Percentiles rank a stretch among this genome's conserved stretches.
Conservation (phyloP, 2,329 filamentous ascomycete genomes). For the Cylindrodendrum hubeiense region DNA sequence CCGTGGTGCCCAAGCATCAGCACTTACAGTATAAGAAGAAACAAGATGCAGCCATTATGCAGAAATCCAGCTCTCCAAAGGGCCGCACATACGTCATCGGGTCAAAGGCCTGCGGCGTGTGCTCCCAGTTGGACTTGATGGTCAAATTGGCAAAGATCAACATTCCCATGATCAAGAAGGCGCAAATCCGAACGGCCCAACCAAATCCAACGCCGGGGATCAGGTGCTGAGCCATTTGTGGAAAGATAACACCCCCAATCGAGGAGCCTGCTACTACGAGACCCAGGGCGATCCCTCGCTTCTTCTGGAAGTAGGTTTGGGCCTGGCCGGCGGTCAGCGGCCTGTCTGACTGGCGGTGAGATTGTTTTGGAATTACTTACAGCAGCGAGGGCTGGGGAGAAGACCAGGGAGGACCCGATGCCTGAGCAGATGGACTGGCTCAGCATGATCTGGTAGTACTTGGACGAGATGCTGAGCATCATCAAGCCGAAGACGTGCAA, state of each 20-base stretch:
- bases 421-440: conserved; percentile 34
- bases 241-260: conserved; percentile 65
- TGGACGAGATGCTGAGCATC: conserved; percentile 62
- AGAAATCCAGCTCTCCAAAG: conserved; percentile 26
- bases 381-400: conserved; percentile 29
- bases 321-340: conserved; percentile 20
- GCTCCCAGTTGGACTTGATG: conserved; percentile 31
- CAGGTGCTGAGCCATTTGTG: conserved; percentile 40
- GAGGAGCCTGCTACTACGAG: conserved; percentile 68
- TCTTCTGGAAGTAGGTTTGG: conserved; percentile 46
- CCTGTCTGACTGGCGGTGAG: background rate
- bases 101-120: conserved; percentile 22
- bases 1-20: background rate
- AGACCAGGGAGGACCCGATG: conserved; percentile 31
- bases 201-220: conserved; percentile 38
- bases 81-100: conserved; percentile 26
- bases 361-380: conserved; percentile 17
- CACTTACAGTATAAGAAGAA: conserved; percentile 36
- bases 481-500: conserved; percentile 69
- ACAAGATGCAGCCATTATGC: conserved; percentile 26
- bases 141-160: conserved; percentile 35
- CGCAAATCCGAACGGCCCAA: conserved; percentile 70
- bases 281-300: conserved; percentile 67
- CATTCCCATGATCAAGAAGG: conserved; percentile 54
- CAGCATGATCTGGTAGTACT: conserved; percentile 49